Base-by-base conservation (phyloP, 257 asterid genomes). In the Solanum arcanum region DNA sequence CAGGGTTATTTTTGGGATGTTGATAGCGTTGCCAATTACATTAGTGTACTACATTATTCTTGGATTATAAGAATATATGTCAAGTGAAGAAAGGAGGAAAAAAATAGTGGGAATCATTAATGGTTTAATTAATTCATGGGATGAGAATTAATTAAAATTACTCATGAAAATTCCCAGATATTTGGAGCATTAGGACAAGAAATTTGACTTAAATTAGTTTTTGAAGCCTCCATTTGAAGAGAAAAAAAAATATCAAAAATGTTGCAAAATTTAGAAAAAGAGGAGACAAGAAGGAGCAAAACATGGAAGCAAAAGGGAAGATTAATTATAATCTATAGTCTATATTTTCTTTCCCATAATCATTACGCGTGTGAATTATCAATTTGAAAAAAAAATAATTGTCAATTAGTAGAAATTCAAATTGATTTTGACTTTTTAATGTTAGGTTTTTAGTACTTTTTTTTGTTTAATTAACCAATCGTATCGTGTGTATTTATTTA, bases 1-100 rank as follows among this genome's bases (percentile, higher is more conserved):
- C 94, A 93, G 96, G 90, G 96, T 93, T 87, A 94, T 94, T 70
- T 93, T 93, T 15, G 94, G 94, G 9, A 93, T 93, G 94, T 73
- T 93, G 90, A 92, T 93, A 44, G 94, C 95, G 0, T 66, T 93
- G 18, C 95, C 95, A 3, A 93, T 93, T 77, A 93, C 95, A 9
- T 84, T 93, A 62, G 91, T 92, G 23, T 93, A 93, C 85, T 93
- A 93, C 75, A 93, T 93, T 77, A 87, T 93, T 81, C 94, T 93
- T 52, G 95, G 93, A 7, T 60, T 93, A 69, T 89, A 86, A 77
- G 44, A 49, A 27, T 3, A 44, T 14, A 31, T 16, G 29, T 47
- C 68, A 47, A 29, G 29, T 49, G 85, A 80, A 76, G 35, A 76
- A 52, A 42, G 56, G 21, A 56, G 83, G 46, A 47, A 59, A 9